Evolutionary conservation across 1,139 yeast genomes (phyloP).

Genomic region (Diutina pseudorugosa): DNA sequence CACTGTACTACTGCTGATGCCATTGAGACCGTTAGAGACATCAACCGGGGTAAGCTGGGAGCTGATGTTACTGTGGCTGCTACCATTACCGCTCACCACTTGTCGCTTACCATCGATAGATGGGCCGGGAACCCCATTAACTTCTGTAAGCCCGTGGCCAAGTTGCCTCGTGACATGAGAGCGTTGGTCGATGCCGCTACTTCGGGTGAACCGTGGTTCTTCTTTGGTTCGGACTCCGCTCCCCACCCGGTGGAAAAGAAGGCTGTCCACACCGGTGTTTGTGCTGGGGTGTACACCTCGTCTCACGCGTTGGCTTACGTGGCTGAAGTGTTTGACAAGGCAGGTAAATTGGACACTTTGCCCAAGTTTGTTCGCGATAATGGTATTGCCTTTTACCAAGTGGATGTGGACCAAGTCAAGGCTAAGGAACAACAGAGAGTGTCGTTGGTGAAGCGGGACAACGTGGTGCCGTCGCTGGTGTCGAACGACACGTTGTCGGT

Average conservation of each 20-base stretch:
- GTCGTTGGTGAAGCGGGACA: conserved; percentile 37
- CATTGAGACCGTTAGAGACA: conserved; percentile 55
- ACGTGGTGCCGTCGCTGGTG: conserved; percentile 48
- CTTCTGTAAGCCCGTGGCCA: conserved; percentile 96
- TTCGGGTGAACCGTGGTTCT: conserved; percentile 84
- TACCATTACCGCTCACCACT: conserved; percentile 91
- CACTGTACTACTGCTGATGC: conserved; percentile 94
- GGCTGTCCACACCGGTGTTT: conserved; percentile 68
- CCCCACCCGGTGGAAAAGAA: conserved; percentile 84
- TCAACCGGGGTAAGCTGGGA: conserved; percentile 25
- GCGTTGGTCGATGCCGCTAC: conserved; percentile 83
- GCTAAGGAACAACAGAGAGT: conserved; percentile 25
- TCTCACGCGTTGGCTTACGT: conserved; percentile 70
- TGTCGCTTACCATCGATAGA: conserved; percentile 74
- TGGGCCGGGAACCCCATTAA: conserved; percentile 97
- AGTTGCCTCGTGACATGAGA: conserved; percentile 70
- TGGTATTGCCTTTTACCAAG: conserved; percentile 59
- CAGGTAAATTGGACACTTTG: conserved; percentile 50
- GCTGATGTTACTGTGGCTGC: conserved; percentile 62
- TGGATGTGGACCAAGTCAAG: background rate
- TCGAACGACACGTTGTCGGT: conserved; percentile 38
- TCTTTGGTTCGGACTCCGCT: conserved; percentile 96
- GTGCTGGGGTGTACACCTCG: conserved; percentile 96
- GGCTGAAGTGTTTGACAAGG: conserved; percentile 73
- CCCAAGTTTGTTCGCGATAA: conserved; percentile 63